Evolutionary conservation across 331 rosid species (phyloP).

Genomic region (Stylosanthes scabra): DNA sequence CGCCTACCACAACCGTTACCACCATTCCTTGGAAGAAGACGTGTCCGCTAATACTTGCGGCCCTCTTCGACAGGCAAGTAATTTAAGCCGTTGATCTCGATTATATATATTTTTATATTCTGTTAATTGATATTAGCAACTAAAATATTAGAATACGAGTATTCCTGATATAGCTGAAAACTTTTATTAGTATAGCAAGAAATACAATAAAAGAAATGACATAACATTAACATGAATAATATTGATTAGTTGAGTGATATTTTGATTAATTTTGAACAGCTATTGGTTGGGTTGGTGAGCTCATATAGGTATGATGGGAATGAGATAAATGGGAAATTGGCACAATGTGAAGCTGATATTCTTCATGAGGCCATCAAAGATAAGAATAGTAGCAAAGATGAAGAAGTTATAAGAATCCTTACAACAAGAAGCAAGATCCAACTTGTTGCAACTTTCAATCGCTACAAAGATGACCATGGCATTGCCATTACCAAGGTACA

Average conservation of each 20-base stretch:
- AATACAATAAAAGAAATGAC: neutral
- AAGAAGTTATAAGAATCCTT: constrained; percentile 72
- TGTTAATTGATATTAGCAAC: no score
- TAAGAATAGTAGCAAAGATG: constrained; percentile 46
- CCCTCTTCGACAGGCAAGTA: constrained; percentile 71
- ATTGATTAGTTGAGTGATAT: neutral
- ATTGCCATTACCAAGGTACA: constrained; percentile 77
- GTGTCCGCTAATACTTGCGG: constrained; percentile 65
- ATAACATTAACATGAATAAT: neutral
- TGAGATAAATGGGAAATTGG: constrained; percentile 63
- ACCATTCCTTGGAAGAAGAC: constrained; percentile 81
- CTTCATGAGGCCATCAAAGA: constrained; percentile 70
- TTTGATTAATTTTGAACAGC: constrained; percentile 48
- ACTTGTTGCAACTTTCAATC: constrained; percentile 76
- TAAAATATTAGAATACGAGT: no score
- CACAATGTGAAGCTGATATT: constrained; percentile 66
- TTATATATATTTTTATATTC: no score
- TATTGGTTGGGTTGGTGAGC: constrained; percentile 77
- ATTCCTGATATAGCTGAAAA: neutral
- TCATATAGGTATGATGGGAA: constrained; percentile 72
- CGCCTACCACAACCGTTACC: constrained; percentile 77
- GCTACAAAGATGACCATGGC: constrained; percentile 69
- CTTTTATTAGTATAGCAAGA: neutral
- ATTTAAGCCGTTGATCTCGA: neutral
- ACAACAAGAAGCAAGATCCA: constrained; percentile 80